Percentiles rank a stretch among this genome's conserved stretches.
These are phyloP conservation scores for Babesia sp. DNA, from an alignment of 169 alveolate genomes.

Conservation along the genomic window DNA sequence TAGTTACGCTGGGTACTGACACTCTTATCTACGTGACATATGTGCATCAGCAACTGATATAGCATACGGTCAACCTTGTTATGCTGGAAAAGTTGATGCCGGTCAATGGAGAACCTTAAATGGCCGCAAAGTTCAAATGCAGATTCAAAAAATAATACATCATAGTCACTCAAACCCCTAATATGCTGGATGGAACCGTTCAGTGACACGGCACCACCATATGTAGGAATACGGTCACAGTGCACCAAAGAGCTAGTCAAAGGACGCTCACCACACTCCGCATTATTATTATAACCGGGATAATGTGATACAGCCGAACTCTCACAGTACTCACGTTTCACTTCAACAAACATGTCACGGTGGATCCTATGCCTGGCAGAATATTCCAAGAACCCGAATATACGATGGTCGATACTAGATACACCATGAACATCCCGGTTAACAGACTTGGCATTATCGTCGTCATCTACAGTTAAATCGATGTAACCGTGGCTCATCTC, in stretches of 20 bases:
- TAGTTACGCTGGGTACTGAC: conserved; percentile 29
- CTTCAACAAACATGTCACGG: not conserved
- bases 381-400: conserved; percentile 55
- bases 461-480: not conserved
- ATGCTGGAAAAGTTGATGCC: conserved; percentile 25
- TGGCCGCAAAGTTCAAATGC: conserved; percentile 20
- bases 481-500: conserved; percentile 21
- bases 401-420: conserved; percentile 12
- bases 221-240: too few species aligned
- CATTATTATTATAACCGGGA: not conserved
- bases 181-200: not conserved
- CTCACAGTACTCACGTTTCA: not conserved
- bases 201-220: not conserved
- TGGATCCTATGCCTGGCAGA: not conserved
- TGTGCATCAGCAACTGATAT: conserved; percentile 28
- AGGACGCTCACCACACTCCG: not conserved
- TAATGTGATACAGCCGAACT: too few species aligned
- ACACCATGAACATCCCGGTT: not conserved
- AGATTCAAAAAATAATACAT: conserved; percentile 20
- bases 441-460: not conserved
- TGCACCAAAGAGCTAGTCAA: not conserved
- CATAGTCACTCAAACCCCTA: not conserved
- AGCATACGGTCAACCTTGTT: conserved; percentile 38
- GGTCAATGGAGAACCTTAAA: conserved; percentile 25
- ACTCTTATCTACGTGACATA: conserved; percentile 22